Evolutionary conservation across 2,329 filamentous ascomycete species (phyloP).

Genomic region (Botrytis fragariae): DNA sequence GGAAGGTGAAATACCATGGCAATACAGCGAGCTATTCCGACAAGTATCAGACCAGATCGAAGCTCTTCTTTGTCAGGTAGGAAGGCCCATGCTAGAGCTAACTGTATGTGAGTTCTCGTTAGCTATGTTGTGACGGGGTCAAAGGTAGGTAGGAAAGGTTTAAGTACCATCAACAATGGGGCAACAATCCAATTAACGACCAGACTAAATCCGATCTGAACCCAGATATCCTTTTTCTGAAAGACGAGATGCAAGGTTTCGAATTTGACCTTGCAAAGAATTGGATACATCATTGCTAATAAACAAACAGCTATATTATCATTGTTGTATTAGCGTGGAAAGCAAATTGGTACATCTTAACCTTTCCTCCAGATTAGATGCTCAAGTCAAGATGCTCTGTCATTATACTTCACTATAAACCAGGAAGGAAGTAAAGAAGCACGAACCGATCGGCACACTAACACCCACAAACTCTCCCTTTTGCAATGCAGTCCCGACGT

Average conservation of each 20-base stretch:
- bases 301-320: conserved; percentile 64
- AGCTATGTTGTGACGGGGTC: neutral
- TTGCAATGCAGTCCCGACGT: conserved; percentile 54
- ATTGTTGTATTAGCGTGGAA: neutral
- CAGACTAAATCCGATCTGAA: conserved; percentile 74
- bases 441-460: conserved; percentile 58
- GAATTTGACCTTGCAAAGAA: conserved; percentile 81
- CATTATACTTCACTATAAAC: neutral
- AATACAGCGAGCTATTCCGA: conserved; percentile 82
- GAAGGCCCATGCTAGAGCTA: conserved; percentile 65
- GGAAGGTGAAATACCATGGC: conserved; percentile 62
- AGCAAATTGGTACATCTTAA: neutral
- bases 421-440: neutral
- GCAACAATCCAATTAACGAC: conserved; percentile 81
- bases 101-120: conserved; percentile 36
- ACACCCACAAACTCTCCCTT: conserved; percentile 62
- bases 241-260: conserved; percentile 71
- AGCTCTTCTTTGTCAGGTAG: conserved; percentile 57
- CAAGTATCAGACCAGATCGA: conserved; percentile 70
- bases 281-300: conserved; percentile 92
- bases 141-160: too few species aligned
- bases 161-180: conserved; percentile 68
- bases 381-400: neutral
- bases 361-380: neutral
- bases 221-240: conserved; percentile 62